Percentiles rank a stretch among this genome's conserved stretches.
These are phyloP conservation scores for Penicillium fuscoglaucum DNA, from an alignment of 2,329 filamentous ascomycete species.

Conservation along the genomic window DNA sequence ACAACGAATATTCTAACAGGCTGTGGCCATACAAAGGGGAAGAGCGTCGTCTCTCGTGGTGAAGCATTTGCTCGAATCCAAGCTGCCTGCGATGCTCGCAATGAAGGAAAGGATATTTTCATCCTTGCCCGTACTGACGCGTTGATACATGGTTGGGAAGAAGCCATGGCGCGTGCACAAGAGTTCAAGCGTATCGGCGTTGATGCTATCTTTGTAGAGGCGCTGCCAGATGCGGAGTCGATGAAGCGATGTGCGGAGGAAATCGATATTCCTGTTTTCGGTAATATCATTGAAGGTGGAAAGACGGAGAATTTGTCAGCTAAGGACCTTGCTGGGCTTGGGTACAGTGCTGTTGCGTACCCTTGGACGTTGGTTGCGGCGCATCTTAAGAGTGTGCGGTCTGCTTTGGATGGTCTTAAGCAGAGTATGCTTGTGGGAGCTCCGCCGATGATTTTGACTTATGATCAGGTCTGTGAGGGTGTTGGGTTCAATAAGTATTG, in stretches of 20 bases:
- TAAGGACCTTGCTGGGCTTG: neutral
- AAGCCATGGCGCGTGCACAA: constrained; percentile 19
- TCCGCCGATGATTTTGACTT: constrained; percentile 47
- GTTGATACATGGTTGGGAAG: constrained; percentile 43
- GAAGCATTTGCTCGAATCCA: constrained; percentile 51
- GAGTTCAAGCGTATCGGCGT: constrained; percentile 29
- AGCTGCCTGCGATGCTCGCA: constrained; percentile 49
- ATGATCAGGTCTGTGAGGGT: constrained; percentile 45
- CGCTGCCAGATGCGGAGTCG: neutral
- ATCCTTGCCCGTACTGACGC: constrained; percentile 50
- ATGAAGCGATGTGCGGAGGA: neutral
- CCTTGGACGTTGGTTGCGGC: neutral
- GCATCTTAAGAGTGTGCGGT: constrained; percentile 43
- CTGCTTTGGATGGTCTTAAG: constrained; percentile 41
- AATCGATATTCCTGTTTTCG: neutral
- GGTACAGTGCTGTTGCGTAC: neutral
- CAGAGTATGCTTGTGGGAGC: constrained; percentile 44
- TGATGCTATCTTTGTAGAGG: neutral
- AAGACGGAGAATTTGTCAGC: neutral
- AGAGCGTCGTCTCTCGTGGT: constrained; percentile 47
- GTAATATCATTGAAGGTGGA: neutral
- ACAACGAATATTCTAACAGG: constrained; percentile 27
- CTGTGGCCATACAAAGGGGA: constrained; percentile 51
- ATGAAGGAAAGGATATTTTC: constrained; percentile 50
- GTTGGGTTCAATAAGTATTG: constrained; percentile 51